These are phyloP conservation scores for Brassica nigra DNA, from an alignment of 345 rosid species.

Conservation along the genomic window DNA sequence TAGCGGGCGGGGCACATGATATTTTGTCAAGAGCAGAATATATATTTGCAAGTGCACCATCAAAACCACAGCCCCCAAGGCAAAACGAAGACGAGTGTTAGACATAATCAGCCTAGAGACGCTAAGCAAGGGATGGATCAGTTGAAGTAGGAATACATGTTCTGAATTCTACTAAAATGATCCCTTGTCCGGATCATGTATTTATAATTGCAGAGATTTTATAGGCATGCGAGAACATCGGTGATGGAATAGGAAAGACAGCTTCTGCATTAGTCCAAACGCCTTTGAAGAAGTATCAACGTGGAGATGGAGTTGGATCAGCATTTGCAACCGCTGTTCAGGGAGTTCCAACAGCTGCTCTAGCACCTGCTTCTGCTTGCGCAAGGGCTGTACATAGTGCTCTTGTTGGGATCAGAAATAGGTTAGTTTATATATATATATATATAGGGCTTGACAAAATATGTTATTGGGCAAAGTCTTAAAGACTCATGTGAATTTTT, in stretches of 20 bases:
- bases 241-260: constrained; percentile 89
- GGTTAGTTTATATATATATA: constrained; percentile 44
- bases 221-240: constrained; percentile 81
- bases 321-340: constrained; percentile 76
- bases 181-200: constrained; percentile 12
- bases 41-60: constrained; percentile 57
- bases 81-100: constrained; percentile 58
- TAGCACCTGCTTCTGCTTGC: constrained; percentile 87
- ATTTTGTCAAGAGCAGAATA: constrained; percentile 77
- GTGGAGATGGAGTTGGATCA: constrained; percentile 81
- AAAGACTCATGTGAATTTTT: too few species aligned
- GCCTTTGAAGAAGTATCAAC: constrained; percentile 79
- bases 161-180: constrained; percentile 8
- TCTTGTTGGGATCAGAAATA: constrained; percentile 90
- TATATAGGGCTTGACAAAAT: too few species aligned
- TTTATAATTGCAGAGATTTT: constrained; percentile 32
- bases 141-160: constrained; percentile 47
- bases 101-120: constrained; percentile 78
- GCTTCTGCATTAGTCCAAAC: constrained; percentile 83
- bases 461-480: too few species aligned
- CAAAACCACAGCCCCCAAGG: constrained; percentile 53
- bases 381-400: constrained; percentile 77
- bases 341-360: constrained; percentile 91
- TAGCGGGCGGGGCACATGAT: constrained; percentile 88
- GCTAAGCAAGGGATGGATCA: constrained; percentile 87